Evolutionary conservation across 2,329 filamentous ascomycete genomes (phyloP).

Genomic region (Aspergillus alliaceus): DNA sequence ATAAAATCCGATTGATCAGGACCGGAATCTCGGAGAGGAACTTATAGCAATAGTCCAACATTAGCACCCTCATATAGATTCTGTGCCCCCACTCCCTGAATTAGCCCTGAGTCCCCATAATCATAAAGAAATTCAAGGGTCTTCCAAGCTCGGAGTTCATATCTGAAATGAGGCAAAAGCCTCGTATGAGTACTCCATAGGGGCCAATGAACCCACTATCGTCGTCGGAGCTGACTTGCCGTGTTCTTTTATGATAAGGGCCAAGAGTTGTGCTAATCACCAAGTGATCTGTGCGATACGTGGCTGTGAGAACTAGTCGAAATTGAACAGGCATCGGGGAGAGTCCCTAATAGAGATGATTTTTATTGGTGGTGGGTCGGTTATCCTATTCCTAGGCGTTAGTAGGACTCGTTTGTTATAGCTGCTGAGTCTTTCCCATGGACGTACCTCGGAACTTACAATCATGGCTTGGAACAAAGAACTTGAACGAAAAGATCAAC

Average conservation of each 20-base stretch:
- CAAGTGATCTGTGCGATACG: background rate
- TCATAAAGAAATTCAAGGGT: background rate
- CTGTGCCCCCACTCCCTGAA: background rate
- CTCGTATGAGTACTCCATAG: background rate
- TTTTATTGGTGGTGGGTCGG: background rate
- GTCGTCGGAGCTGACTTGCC: background rate
- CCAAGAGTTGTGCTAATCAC: background rate
- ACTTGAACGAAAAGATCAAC: background rate
- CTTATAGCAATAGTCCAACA: background rate
- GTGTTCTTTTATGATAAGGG: background rate
- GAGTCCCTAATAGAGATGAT: background rate
- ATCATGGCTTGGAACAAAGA: too few relatives aligned
- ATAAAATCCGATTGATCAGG: background rate
- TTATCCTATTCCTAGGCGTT: background rate
- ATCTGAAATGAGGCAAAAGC: background rate
- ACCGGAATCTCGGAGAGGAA: background rate
- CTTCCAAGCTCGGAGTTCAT: background rate
- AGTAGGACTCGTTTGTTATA: too few relatives aligned
- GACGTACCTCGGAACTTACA: too few relatives aligned
- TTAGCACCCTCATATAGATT: slow-evolving; percentile 1
- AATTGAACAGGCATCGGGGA: background rate
- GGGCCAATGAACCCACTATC: background rate
- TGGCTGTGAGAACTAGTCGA: background rate
- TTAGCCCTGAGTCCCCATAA: background rate
- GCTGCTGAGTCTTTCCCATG: too few relatives aligned